Evolutionary conservation across 208 protist genomes (phyloP).

Genomic region (Tritrichomonas musculus): DNA sequence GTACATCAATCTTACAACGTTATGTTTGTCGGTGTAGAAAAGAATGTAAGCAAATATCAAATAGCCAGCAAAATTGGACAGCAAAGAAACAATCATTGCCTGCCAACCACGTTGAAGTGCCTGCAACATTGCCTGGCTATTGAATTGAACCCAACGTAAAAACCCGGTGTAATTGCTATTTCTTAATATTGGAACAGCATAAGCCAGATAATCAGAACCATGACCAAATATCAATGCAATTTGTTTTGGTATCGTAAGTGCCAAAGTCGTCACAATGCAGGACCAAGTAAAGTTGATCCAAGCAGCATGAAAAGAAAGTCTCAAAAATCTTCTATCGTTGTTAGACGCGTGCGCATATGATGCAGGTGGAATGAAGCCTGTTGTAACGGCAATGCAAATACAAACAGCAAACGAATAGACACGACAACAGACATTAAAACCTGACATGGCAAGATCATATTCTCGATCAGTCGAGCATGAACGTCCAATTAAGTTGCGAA

Average conservation of each 20-base stretch:
- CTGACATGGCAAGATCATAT: not conserved
- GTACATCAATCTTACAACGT: not conserved
- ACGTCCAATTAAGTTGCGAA: not conserved
- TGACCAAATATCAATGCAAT: not conserved
- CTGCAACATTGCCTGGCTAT: not conserved
- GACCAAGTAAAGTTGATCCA: not conserved
- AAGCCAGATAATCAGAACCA: not conserved
- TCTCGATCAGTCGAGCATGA: not conserved
- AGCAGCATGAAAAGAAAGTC: not conserved
- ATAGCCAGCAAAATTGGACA: not conserved
- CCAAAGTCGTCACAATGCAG: not conserved
- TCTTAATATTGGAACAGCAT: not conserved
- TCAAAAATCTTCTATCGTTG: not conserved
- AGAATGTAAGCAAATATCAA: not conserved
- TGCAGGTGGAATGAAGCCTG: not conserved
- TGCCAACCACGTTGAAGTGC: not conserved
- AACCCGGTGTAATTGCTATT: not conserved
- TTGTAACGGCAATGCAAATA: not conserved
- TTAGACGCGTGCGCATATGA: not conserved
- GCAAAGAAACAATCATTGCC: not conserved
- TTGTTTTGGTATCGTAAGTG: not conserved
- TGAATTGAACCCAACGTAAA: not conserved
- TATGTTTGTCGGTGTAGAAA: not conserved
- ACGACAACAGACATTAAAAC: not conserved
- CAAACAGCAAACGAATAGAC: not conserved